A percentile compares a stretch with the other conserved stretches of the same genome.
phyloP scores from a whole-genome alignment of 495 filamentous ascomycete species.

The Hypoxylon rickii region DNA sequence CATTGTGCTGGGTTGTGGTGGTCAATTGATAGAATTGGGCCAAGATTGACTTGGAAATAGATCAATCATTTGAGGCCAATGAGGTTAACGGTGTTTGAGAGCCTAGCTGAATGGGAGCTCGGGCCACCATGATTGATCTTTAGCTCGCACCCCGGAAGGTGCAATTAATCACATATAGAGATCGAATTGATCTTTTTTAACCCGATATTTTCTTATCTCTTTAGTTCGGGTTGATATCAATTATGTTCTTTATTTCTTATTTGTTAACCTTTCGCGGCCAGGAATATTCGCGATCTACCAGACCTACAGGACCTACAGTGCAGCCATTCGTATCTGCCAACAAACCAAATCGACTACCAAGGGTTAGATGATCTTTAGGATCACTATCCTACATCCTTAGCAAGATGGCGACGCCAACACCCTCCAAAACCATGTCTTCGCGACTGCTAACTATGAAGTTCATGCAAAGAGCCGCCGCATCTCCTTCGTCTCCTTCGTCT shows the following conservation, averaged over 20 bases:
- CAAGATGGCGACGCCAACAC: slow-evolving; percentile 45
- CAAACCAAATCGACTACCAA: background rate
- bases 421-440: slow-evolving; percentile 80
- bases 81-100: slow-evolving; percentile 47
- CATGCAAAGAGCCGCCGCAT: slow-evolving; percentile 89
- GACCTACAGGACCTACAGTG: no score
- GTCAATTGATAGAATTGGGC: slow-evolving; percentile 54
- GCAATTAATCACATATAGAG: no score
- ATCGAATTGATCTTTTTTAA: no score
- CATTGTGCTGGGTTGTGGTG: slow-evolving; percentile 49
- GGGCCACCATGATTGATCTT: no score
- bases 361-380: background rate
- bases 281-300: no score
- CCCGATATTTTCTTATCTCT: no score
- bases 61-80: slow-evolving; percentile 47
- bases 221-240: no score
- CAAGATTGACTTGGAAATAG: slow-evolving; percentile 42
- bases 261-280: no score
- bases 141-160: no score
- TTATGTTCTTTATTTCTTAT: no score
- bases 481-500: slow-evolving; percentile 49
- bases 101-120: slow-evolving; percentile 43
- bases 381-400: background rate
- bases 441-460: slow-evolving; percentile 97
- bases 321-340: background rate